A percentile compares a stretch with the other conserved stretches of the same genome.
phyloP scores from a whole-genome alignment of 1,284 basidiomycete species.

The Puccinia triticina region DNA sequence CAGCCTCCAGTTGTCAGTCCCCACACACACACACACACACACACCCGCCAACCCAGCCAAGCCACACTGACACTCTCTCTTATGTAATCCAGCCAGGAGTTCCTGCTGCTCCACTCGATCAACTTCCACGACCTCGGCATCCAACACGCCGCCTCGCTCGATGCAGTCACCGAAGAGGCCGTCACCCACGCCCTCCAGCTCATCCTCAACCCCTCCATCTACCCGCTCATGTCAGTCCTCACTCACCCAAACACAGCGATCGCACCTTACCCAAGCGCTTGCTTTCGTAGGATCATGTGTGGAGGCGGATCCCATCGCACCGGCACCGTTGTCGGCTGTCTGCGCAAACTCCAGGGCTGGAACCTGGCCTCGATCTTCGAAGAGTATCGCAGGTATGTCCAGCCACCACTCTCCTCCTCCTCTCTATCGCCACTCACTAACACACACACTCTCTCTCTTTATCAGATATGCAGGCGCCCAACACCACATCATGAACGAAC shows the following conservation, averaged over 20 bases:
- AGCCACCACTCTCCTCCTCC: not conserved
- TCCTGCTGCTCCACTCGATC: not conserved
- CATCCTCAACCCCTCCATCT: constrained; percentile 29
- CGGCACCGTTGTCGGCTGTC: constrained; percentile 66
- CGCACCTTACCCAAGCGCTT: too few species aligned
- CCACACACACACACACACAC: not conserved
- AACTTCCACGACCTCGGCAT: constrained; percentile 35
- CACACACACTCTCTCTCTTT: not conserved
- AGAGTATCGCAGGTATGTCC: constrained; percentile 49
- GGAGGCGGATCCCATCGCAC: constrained; percentile 63
- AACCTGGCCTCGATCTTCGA: constrained; percentile 65
- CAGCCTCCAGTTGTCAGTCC: constrained; percentile 14
- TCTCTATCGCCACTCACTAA: not conserved
- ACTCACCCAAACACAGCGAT: too few species aligned
- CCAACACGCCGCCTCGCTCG: constrained; percentile 34
- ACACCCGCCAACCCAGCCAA: too few species aligned
- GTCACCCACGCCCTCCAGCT: constrained; percentile 31
- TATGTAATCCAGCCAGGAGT: constrained; percentile 20
- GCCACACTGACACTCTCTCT: too few species aligned
- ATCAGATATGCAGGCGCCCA: constrained; percentile 41
- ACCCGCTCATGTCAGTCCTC: constrained; percentile 34
- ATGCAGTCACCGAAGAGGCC: constrained; percentile 39
- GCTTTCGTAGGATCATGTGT: constrained; percentile 51
- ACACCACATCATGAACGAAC: constrained; percentile 50
- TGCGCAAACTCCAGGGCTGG: constrained; percentile 65